Evolutionary conservation across 2,329 filamentous ascomycete species (phyloP).

Genomic region (Hymenoscyphus occultus): DNA sequence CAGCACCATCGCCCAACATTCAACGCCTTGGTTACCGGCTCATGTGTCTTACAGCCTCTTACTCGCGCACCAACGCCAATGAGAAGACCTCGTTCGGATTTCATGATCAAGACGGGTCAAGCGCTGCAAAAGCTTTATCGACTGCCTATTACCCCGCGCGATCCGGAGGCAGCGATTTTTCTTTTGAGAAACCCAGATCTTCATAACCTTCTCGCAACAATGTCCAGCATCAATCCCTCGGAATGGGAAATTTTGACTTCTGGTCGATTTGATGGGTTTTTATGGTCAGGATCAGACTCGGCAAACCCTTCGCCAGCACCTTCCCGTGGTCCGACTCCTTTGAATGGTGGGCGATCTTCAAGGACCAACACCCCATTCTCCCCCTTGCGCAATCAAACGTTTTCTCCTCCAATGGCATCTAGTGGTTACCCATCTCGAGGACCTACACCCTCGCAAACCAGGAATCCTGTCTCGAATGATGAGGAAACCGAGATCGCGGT

Average conservation of each 20-base stretch:
- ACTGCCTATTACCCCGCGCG: constrained; percentile 67
- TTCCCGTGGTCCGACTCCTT: constrained; percentile 55
- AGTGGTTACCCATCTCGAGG: constrained; percentile 45
- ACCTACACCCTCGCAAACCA: constrained; percentile 53
- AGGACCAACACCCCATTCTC: constrained; percentile 35
- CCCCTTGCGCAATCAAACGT: constrained; percentile 30
- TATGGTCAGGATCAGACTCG: constrained; percentile 69
- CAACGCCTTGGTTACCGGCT: constrained; percentile 70
- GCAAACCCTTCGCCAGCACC: constrained; percentile 40
- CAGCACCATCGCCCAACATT: constrained; percentile 75
- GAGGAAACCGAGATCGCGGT: constrained; percentile 92
- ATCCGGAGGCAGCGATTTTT: constrained; percentile 82
- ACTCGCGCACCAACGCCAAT: constrained; percentile 67
- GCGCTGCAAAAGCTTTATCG: constrained; percentile 85
- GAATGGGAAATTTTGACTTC: constrained; percentile 97
- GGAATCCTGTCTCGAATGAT: constrained; percentile 75
- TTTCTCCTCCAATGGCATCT: constrained; percentile 31
- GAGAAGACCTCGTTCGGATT: constrained; percentile 64
- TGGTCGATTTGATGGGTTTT: constrained; percentile 90
- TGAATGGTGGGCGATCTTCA: constrained; percentile 40
- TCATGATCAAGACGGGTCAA: constrained; percentile 70
- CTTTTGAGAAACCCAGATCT: constrained; percentile 77
- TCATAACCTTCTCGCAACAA: constrained; percentile 82
- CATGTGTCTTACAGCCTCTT: constrained; percentile 51
- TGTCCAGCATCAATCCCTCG: constrained; percentile 83